Evolutionary conservation across 2,329 filamentous ascomycete species (phyloP), one percentile per base, ranked within the genome.

Genomic region (Colletotrichum musicola): DNA sequence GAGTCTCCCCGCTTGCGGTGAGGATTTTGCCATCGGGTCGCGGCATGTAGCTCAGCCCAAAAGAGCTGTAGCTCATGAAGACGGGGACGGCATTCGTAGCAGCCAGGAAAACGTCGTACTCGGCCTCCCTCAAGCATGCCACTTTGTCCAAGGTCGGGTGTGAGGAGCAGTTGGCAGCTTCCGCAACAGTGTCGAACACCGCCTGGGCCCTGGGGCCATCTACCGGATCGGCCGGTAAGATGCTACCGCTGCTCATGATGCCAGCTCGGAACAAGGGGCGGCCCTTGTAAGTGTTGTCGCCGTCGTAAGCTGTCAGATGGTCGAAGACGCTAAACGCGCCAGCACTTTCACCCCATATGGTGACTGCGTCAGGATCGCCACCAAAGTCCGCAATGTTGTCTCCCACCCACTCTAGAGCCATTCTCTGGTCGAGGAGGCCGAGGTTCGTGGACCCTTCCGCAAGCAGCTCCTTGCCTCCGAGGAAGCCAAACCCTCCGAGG

Each of bases 211-310:
- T 64, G n/a, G 59, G 9, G 20, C 60, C 62, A 10, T 60, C 59
- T 4, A 64, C 20, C 0, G 62, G 62, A 35, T 60, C 27, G 27
- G 27, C 9, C 7, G 27, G 27, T 3, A 10, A 7, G 7, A 30
- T 7, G 27, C 27, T 30, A 10, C 27, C 27, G 27, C 27, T 30
- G 27, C 6, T 30, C 27, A 30, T 30, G 27, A 92, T 92, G 2
- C 80, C 89, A 1, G 80, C 89, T 14, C 87, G 83, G 81, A 92
- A 92, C 0, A 92, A 80, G 7, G 27, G 27, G 6, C 27, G 27
- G 2, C 87, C 82, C 69, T 88, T 85, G 27, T 30, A 10, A 0
- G 81, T 87, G 73, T 86, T 82, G 73, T 92, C 81, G 0, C 90
- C 90, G 53, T 86, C 84, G 70, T 90, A 89, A 51, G 91, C 76